A percentile compares a stretch with the other conserved stretches of the same genome.
Conservation (phyloP, 1,284 basidiomycete species). For the Pseudozyma flocculosa region DNA sequence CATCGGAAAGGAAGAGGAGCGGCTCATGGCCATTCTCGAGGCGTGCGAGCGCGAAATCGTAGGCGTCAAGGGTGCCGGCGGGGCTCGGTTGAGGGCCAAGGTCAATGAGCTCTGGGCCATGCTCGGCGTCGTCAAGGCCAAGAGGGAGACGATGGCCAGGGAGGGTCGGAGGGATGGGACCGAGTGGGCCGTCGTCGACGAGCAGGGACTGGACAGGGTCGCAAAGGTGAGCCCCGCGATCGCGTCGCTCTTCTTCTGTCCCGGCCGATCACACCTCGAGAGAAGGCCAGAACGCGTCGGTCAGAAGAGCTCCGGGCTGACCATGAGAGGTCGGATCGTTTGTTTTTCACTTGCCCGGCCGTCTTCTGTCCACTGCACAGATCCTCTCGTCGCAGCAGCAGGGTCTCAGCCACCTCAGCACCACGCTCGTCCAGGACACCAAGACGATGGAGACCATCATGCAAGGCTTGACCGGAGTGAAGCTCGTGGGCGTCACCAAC, state of each 20-base stretch:
- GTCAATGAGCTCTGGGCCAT: constrained; percentile 56
- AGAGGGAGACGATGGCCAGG: constrained; percentile 36
- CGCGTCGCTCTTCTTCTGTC: background rate
- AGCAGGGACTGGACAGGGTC: constrained; percentile 45
- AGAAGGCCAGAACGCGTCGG: no score
- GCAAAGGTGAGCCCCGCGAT: constrained; percentile 8
- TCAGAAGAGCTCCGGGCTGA: no score
- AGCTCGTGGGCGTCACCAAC: constrained; percentile 36
- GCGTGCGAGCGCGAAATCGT: constrained; percentile 52
- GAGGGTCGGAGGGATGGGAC: constrained; percentile 33
- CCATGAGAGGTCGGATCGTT: no score
- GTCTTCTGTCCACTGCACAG: no score
- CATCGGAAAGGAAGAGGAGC: constrained; percentile 45
- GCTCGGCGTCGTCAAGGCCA: constrained; percentile 48
- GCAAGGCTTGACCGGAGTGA: constrained; percentile 40
- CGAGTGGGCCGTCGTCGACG: constrained; percentile 56
- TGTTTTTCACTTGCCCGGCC: no score
- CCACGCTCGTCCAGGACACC: constrained; percentile 42
- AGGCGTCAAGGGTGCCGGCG: background rate
- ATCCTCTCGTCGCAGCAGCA: constrained; percentile 52
- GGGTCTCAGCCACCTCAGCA: constrained; percentile 49
- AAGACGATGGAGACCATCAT: constrained; percentile 50
- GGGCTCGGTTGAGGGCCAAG: constrained; percentile 38
- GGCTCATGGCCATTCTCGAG: constrained; percentile 39
- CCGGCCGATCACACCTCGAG: no score